A percentile compares a stretch with the other conserved stretches of the same genome.
Conservation (phyloP, 2,329 filamentous ascomycete species). For the Neopestalotiopsis rosae region DNA sequence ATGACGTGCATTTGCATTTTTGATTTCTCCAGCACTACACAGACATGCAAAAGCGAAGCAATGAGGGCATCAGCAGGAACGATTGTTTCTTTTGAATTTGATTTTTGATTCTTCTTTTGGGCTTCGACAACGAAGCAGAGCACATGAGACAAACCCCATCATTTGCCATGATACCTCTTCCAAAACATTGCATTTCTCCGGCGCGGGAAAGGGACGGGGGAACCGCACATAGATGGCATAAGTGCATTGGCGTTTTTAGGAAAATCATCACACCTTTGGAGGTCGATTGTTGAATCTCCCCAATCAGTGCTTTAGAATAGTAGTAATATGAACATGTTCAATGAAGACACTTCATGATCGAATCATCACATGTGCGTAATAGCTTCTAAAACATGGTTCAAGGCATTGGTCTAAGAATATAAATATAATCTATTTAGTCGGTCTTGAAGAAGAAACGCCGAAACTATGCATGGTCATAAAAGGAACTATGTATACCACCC, state of each 20-base stretch:
- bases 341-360: background rate
- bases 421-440: background rate
- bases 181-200: background rate
- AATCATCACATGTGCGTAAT: background rate
- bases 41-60: background rate
- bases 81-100: too few species aligned
- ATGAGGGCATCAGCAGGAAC: background rate
- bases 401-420: background rate
- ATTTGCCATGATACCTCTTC: background rate
- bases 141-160: background rate
- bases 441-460: background rate
- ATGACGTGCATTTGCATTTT: background rate
- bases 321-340: background rate
- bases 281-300: background rate
- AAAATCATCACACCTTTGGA: background rate
- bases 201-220: background rate
- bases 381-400: background rate
- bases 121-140: background rate
- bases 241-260: background rate
- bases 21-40: background rate
- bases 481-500: background rate
- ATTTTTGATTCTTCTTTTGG: background rate
- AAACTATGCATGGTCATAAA: background rate
- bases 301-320: background rate
- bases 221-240: background rate